These are phyloP conservation scores for Mallotus japonicus DNA, from an alignment of 441 rosid species.

Conservation along the genomic window DNA sequence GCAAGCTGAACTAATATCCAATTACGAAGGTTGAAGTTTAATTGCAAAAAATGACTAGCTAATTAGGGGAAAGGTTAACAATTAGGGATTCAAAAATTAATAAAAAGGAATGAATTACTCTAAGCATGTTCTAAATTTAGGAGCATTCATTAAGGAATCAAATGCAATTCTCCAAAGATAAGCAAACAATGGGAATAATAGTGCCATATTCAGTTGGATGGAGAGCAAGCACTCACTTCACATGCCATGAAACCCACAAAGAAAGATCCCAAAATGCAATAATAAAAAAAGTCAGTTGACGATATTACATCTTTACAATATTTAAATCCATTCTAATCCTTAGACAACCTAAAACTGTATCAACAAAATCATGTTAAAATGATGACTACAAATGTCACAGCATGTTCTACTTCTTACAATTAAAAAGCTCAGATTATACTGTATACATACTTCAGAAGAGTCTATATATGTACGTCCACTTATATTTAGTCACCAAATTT, in stretches of 20 bases:
- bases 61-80: not conserved
- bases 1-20: not conserved
- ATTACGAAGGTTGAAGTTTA: not conserved
- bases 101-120: not conserved
- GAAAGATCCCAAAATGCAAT: slow-evolving; percentile 24
- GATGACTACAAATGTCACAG: too few species aligned
- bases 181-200: slow-evolving; percentile 10
- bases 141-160: slow-evolving; percentile 29
- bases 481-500: not conserved
- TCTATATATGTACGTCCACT: not conserved
- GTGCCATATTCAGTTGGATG: slow-evolving; percentile 14
- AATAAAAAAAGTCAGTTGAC: slow-evolving; percentile 10
- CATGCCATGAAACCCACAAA: slow-evolving; percentile 17
- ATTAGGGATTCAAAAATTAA: not conserved
- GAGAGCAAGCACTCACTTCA: slow-evolving; percentile 17
- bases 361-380: not conserved
- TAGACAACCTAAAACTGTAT: not conserved
- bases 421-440: too few species aligned
- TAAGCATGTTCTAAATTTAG: slow-evolving; percentile 24
- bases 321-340: not conserved
- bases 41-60: not conserved
- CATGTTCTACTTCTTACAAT: too few species aligned
- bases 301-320: not conserved
- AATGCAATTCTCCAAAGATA: slow-evolving; percentile 15
- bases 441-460: not conserved